Evolutionary conservation across 2,329 filamentous ascomycete genomes (phyloP), one percentile per base, ranked within the genome.

Genomic region (Aspergillus pseudotamarii): DNA sequence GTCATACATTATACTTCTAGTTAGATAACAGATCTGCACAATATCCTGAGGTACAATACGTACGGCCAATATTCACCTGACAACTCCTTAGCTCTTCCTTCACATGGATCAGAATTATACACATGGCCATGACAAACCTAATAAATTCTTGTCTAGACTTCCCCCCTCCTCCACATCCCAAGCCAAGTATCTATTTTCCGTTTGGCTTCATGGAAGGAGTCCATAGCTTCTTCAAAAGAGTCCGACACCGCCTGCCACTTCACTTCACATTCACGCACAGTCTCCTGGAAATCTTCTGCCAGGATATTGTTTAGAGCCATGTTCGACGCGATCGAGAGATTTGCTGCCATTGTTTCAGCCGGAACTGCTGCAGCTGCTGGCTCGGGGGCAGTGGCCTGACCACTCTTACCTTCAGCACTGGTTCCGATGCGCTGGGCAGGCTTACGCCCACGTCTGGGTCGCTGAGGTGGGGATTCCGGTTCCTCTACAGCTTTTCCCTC

Each of bases 171-270:
- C 30, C 34, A 55, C 32, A 36, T 55, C 28, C 60, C 66, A 12
- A 68, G 57, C 72, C 72, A 74, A 19, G 10, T 53, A 3, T 71
- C 64, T 26, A 75, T 56, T 28, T 66, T 9, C 12, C 21, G 60
- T 36, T 59, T 51, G 8, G 48, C 46, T 56, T 69, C 67, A 12
- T 68, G 64, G 21, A 51, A 51, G 26, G 28, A 11, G 3, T 26
- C 0, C 26, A 32, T 51, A 9, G 48, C 48, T 8, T 61, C 59
- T 9, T 69, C 55, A 34, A 72, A 60, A n/a, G 69, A 65, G 21
- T 67, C 56, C 14, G 64, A 65, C 28, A 68, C 66, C 56, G 82
- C 85, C 59, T 84, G 84, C 21, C 83, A 89, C 34, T 82, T 89
- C 26, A 79, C 83, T 28, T 85, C 84, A 6, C 85, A 87, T 0